Percentiles rank a stretch among this genome's conserved stretches.
Evolutionary conservation across 129 eudicot species (phyloP).

Genomic region (Saussurea involucrata): DNA sequence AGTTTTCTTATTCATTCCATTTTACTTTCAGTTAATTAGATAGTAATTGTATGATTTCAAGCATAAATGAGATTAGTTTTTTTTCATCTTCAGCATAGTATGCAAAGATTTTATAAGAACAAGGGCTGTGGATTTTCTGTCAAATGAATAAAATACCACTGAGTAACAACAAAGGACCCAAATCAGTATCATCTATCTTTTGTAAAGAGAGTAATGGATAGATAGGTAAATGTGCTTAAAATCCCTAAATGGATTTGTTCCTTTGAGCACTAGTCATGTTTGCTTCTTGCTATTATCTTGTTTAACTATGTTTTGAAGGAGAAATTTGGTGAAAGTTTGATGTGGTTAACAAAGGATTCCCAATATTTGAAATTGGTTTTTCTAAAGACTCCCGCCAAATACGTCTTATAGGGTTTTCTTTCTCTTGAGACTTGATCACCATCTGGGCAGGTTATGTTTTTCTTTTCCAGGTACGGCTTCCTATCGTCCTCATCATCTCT

Average conservation of each 20-base stretch:
- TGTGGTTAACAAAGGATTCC: not conserved
- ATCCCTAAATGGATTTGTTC: not conserved
- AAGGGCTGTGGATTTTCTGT: not conserved
- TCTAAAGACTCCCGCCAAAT: too few species aligned
- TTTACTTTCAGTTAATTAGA: not conserved
- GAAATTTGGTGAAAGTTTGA: not conserved
- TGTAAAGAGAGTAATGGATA: not conserved
- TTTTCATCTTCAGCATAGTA: not conserved
- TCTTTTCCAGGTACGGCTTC: too few species aligned
- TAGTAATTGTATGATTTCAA: not conserved
- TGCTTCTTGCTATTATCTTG: not conserved
- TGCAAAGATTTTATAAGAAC: not conserved
- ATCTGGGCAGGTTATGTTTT: too few species aligned
- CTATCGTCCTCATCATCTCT: too few species aligned
- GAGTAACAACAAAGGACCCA: not conserved
- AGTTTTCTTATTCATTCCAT: not conserved
- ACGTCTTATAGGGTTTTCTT: too few species aligned
- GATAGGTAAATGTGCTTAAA: not conserved
- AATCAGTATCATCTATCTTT: not conserved
- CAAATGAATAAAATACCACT: slow-evolving; percentile 6
- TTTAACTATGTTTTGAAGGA: not conserved
- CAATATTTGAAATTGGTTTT: not conserved
- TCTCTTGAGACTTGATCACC: too few species aligned
- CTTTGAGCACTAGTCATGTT: not conserved
- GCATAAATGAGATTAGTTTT: not conserved